Percentiles rank a stretch among this genome's conserved stretches.
Conservation (phyloP, 2,329 filamentous ascomycete genomes). For the Kalaharituber pfeilii region DNA sequence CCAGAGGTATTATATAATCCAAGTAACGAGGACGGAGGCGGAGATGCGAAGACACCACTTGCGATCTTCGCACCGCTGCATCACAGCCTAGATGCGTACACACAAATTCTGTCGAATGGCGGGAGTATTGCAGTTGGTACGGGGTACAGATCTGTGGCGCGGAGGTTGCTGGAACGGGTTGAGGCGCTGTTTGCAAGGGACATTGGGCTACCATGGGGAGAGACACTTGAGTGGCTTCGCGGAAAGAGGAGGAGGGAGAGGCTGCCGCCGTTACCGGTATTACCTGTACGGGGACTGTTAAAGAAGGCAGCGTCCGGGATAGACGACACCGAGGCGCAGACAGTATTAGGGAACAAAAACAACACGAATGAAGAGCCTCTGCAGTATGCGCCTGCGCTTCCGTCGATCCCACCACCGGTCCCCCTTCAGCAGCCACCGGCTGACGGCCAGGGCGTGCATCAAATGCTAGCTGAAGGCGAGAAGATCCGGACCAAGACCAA, state of each 20-base stretch:
- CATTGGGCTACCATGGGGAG: slow-evolving; percentile 81
- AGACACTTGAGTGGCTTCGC: slow-evolving; percentile 82
- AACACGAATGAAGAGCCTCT: not conserved
- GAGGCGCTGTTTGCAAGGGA: slow-evolving; percentile 91
- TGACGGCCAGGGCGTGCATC: not conserved
- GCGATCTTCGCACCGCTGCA: not conserved
- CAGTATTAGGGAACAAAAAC: not conserved
- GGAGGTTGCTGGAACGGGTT: slow-evolving; percentile 70
- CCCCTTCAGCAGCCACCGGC: not conserved
- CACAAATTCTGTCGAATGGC: slow-evolving; percentile 59
- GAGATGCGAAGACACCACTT: not conserved
- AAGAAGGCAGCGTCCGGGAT: slow-evolving; percentile 6
- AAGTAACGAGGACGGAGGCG: not conserved
- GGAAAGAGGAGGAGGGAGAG: slow-evolving; percentile 31
- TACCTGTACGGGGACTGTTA: slow-evolving; percentile 18
- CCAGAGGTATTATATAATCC: not conserved
- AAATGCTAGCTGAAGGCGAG: not conserved
- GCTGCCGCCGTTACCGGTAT: slow-evolving; percentile 14
- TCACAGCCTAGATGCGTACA: slow-evolving; percentile 55
- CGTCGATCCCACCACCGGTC: not conserved
- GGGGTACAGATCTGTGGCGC: slow-evolving; percentile 84
- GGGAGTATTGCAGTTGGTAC: slow-evolving; percentile 90
- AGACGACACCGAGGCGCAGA: not conserved
- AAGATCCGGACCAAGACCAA: slow-evolving; percentile 10
- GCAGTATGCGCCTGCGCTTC: not conserved